Conservation (phyloP, 345 rosid species). For the Populus davidiana region DNA sequence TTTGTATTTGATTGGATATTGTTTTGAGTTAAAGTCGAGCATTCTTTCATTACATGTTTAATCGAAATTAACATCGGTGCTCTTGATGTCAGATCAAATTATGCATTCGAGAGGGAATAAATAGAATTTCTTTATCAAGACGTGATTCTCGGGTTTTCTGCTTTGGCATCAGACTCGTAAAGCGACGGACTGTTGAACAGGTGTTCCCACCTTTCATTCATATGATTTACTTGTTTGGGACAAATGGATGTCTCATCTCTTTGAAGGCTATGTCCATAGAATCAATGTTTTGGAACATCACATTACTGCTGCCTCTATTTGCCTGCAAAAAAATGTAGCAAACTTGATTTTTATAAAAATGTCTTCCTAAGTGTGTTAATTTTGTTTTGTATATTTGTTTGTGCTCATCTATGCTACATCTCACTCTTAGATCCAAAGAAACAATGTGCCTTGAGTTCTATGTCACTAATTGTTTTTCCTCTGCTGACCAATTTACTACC, state of each 20-base stretch:
- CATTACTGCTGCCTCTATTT: neutral
- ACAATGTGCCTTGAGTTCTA: neutral
- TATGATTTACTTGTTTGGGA: neutral
- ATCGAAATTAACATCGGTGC: neutral
- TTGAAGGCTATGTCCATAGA: neutral
- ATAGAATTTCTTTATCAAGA: constrained; percentile 24
- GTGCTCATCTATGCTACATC: neutral
- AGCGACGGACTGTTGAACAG: constrained; percentile 24
- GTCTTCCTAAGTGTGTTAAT: neutral
- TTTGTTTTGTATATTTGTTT: neutral
- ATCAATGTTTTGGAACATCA: neutral
- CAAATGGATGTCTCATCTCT: neutral
- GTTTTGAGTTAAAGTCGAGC: neutral
- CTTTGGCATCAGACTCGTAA: constrained; percentile 32
- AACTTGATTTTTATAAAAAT: neutral
- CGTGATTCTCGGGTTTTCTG: constrained; percentile 30
- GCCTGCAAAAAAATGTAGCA: neutral
- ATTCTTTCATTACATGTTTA: neutral
- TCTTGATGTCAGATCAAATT: constrained; percentile 15
- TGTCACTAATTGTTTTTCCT: neutral
- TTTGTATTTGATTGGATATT: neutral
- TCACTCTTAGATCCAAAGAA: neutral
- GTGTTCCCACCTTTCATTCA: neutral
- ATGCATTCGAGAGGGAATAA: constrained; percentile 19
- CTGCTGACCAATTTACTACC: neutral